Base-by-base conservation (phyloP, 2,329 filamentous ascomycete species). In the Fusarium graminum region DNA sequence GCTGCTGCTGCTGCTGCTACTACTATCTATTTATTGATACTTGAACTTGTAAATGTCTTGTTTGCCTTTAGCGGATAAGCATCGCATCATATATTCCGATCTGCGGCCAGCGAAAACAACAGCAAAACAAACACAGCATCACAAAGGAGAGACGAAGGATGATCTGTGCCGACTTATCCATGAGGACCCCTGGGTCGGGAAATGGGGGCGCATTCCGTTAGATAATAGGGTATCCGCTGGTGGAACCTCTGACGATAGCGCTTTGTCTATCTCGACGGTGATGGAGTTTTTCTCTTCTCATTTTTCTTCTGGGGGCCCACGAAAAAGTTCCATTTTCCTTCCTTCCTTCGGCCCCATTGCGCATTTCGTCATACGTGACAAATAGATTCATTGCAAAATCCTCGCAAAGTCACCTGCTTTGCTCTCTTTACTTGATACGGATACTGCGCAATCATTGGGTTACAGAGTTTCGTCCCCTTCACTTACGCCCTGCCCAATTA, bases 141-240 rank as follows among this genome's bases (percentile, higher is more conserved):
- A 36, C 16, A 34, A 34, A 34, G n/a, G n/a, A 34, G n/a, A 65
- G 46, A 68, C 54, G 42, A 34, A 34, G 32, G 50, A 49, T 42
- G 59, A 63, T 60, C 52, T 65, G 69, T 72, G 70, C 70, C 70
- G 70, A 68, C 63, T 72, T 72, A 72, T 71, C 69, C 69, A 72
- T 67, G 40, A 57, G 50, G 46, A 43, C 65, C 56, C 67, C 61
- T 67, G 53, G 45, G 16, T 52, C 57, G 57, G 67, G 52, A 72
- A 70, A 70, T 70, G 65, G 69, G 65, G 44, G 55, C 69, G 54
- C 68, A 71, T 72, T 72, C 70, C 70, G 70, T 72, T 72, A 71
- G 68, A 72, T 72, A 70, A 72, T 72, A 67, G 62, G 59, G 63
- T 67, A 52, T 65, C 53, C 59, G 59, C 53, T 50, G 52, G 64